Evolutionary conservation across 306 rosid genomes (phyloP).

Genomic region (Citrullus amarus): DNA sequence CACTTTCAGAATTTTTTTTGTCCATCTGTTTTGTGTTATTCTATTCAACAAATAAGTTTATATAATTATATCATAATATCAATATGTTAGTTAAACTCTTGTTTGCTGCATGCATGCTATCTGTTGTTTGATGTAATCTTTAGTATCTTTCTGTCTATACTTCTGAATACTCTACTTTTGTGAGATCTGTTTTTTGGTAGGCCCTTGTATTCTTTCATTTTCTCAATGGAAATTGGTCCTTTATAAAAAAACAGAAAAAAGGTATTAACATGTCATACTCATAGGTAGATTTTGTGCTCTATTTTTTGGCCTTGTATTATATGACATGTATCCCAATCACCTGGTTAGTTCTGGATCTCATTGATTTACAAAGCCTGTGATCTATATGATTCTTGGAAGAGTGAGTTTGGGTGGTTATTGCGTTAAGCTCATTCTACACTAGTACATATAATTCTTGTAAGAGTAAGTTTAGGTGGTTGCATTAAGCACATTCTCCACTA

Average conservation of each 20-base stretch:
- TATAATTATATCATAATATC: not conserved
- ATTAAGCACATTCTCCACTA: not conserved
- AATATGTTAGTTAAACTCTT: not conserved
- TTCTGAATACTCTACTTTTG: not conserved
- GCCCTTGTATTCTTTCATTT: not conserved
- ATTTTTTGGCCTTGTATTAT: not conserved
- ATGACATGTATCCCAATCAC: not conserved
- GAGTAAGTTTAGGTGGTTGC: not conserved
- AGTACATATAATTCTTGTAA: not conserved
- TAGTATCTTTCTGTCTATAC: not conserved
- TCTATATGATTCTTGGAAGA: not conserved
- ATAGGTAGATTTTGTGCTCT: not conserved
- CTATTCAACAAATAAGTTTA: not conserved
- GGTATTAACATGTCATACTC: not conserved
- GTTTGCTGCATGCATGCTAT: not conserved
- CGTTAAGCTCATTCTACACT: not conserved
- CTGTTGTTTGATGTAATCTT: not conserved
- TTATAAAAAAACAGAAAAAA: too few relatives aligned
- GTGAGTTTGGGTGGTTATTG: not conserved
- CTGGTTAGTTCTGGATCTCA: not conserved
- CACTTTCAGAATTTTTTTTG: not conserved
- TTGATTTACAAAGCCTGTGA: not conserved
- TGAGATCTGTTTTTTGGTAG: not conserved
- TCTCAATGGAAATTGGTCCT: not conserved
- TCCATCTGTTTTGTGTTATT: not conserved